A percentile compares a stretch with the other conserved stretches of the same genome.
Evolutionary conservation across 306 rosid species (phyloP).

Genomic region (Acacia crassicarpa): DNA sequence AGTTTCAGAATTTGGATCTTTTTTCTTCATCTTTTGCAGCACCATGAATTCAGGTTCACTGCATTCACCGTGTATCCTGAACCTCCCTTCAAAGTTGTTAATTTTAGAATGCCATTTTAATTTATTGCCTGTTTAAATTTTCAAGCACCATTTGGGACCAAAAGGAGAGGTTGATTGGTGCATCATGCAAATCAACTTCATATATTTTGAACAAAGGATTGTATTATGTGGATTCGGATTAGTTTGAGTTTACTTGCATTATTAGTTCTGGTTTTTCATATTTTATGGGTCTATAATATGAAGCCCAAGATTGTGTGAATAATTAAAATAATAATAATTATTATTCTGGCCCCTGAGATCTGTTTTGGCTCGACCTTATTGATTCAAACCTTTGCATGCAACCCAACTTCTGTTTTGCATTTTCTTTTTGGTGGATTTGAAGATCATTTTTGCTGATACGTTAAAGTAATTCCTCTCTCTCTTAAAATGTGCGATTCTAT

Average conservation of each 20-base stretch:
- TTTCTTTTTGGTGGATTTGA: neutral
- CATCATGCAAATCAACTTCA: neutral
- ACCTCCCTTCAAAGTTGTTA: neutral
- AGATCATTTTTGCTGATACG: slow-evolving; percentile 10
- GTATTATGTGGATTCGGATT: neutral
- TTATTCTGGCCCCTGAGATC: neutral
- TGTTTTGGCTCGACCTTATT: slow-evolving; percentile 1
- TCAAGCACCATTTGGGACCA: neutral
- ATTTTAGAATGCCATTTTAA: neutral
- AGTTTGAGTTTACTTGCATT: neutral
- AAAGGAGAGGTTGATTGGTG: neutral
- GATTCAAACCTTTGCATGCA: neutral
- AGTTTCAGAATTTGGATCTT: slow-evolving; percentile 11
- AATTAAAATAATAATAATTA: too few species aligned
- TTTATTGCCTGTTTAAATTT: slow-evolving; percentile 10
- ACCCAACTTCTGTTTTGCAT: neutral
- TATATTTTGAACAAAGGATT: slow-evolving; percentile 2
- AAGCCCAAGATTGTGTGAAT: slow-evolving; percentile 1
- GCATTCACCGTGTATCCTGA: neutral
- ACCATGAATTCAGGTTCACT: neutral
- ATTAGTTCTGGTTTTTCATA: slow-evolving; percentile 12
- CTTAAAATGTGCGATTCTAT: slow-evolving; percentile 19
- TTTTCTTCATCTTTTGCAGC: slow-evolving; percentile 10
- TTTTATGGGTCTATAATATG: neutral
- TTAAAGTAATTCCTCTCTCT: neutral